Percentiles rank a stretch among this genome's conserved stretches.
Evolutionary conservation across 371 early-diverging fungal genomes (phyloP).

Genomic region (Gilbertella persicaria): DNA sequence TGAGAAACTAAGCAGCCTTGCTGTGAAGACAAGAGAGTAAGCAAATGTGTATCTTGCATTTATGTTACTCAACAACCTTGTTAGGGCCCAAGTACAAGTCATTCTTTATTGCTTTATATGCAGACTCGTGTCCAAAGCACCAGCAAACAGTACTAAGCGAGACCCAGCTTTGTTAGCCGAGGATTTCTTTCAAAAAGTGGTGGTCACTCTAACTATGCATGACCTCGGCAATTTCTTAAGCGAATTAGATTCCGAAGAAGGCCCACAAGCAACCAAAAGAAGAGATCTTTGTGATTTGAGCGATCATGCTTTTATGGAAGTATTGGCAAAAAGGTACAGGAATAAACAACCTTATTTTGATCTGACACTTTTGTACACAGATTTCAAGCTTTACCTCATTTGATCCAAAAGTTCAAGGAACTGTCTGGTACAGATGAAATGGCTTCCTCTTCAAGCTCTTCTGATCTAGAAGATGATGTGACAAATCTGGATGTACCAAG

Average conservation of each 20-base stretch:
- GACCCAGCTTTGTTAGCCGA: conserved; percentile 14
- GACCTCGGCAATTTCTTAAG: conserved; percentile 8
- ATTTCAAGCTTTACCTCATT: conserved; percentile 2
- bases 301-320: conserved; percentile 16
- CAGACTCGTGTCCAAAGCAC: conserved; percentile 1
- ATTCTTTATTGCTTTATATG: conserved; percentile 21
- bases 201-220: conserved; percentile 3
- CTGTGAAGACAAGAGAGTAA: conserved; percentile 22
- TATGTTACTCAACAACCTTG: background rate
- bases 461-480: background rate
- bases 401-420: conserved; percentile 7
- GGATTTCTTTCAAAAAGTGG: conserved; percentile 12
- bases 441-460: conserved; percentile 8
- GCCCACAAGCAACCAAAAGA: background rate
- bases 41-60: background rate
- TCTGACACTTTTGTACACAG: background rate
- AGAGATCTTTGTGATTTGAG: conserved; percentile 13
- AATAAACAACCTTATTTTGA: background rate
- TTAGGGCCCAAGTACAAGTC: conserved; percentile 18
- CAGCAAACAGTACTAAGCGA: background rate
- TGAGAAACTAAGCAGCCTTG: conserved; percentile 4
- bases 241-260: conserved; percentile 8
- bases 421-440: conserved; percentile 15
- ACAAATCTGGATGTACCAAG: background rate
- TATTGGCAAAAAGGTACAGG: conserved; percentile 17